phyloP scores from a whole-genome alignment of 306 rosid genomes.

The Styphnolobium japonicum region DNA sequence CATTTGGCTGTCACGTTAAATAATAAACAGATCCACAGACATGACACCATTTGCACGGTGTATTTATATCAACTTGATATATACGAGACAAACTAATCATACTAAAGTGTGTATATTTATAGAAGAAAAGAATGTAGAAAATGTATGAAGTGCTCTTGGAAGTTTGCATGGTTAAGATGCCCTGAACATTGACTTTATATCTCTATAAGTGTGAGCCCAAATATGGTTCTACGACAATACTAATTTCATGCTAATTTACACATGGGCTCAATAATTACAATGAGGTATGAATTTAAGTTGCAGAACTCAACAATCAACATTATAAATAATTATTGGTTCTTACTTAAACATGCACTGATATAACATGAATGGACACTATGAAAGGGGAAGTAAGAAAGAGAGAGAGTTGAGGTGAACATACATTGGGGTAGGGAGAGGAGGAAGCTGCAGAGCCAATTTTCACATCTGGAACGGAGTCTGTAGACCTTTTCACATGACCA shows the following conservation, averaged over 20 bases:
- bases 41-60: neutral
- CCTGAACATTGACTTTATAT: neutral
- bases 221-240: neutral
- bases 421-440: constrained; percentile 73
- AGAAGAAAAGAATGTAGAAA: neutral
- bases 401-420: constrained; percentile 39
- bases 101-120: neutral
- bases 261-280: neutral
- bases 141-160: neutral
- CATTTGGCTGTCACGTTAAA: neutral
- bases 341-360: neutral
- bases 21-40: neutral
- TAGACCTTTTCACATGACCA: constrained; percentile 33
- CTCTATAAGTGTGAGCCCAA: neutral
- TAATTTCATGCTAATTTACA: neutral
- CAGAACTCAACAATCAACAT: constrained; percentile 9
- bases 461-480: constrained; percentile 28
- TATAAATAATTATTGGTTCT: neutral
- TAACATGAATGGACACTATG: constrained; percentile 4
- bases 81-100: neutral
- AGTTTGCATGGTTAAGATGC: neutral
- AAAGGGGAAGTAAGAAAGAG: neutral
- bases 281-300: neutral
- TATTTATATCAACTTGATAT: neutral
- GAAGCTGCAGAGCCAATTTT: constrained; percentile 42